These are phyloP conservation scores for Cocos nucifera DNA, from an alignment of 176 grass and related monocot genomes.

Conservation along the genomic window DNA sequence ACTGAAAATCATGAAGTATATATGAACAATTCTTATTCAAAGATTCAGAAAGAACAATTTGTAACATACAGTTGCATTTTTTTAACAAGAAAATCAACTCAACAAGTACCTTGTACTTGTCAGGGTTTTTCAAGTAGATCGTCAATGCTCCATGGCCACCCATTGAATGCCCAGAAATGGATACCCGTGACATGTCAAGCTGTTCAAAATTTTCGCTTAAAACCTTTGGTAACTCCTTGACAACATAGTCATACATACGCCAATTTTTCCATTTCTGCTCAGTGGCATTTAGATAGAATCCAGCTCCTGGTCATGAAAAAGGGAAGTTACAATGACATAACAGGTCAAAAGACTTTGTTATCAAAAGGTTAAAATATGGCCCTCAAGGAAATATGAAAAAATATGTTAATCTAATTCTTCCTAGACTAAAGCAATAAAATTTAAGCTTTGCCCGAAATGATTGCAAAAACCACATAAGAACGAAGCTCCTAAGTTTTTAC, in stretches of 20 bases:
- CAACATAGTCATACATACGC: constrained; percentile 89
- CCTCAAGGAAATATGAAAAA: too few relatives aligned
- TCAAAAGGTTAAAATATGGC: neutral
- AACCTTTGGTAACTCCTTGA: constrained; percentile 82
- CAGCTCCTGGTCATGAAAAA: constrained; percentile 52
- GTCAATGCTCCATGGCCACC: constrained; percentile 87
- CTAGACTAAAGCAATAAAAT: too few relatives aligned
- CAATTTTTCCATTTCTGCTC: constrained; percentile 97
- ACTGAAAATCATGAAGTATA: constrained; percentile 37
- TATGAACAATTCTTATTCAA: too few relatives aligned
- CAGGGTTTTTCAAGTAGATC: constrained; percentile 85
- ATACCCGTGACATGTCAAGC: constrained; percentile 58
- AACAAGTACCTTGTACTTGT: constrained; percentile 80
- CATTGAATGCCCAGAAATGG: constrained; percentile 98
- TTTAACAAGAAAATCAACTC: constrained; percentile 3
- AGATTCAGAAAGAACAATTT: too few relatives aligned
- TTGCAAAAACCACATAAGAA: too few relatives aligned
- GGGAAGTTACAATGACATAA: neutral
- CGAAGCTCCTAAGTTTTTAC: too few relatives aligned
- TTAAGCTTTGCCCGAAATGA: too few relatives aligned
- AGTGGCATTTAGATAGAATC: constrained; percentile 92
- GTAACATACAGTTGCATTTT: too few relatives aligned
- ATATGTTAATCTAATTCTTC: too few relatives aligned
- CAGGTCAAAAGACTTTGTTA: neutral
- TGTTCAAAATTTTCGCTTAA: constrained; percentile 69